Percentiles rank a stretch among this genome's conserved stretches.
Evolutionary conservation across 2,329 filamentous ascomycete species (phyloP).

Genomic region (Plenodomus lindquistii): DNA sequence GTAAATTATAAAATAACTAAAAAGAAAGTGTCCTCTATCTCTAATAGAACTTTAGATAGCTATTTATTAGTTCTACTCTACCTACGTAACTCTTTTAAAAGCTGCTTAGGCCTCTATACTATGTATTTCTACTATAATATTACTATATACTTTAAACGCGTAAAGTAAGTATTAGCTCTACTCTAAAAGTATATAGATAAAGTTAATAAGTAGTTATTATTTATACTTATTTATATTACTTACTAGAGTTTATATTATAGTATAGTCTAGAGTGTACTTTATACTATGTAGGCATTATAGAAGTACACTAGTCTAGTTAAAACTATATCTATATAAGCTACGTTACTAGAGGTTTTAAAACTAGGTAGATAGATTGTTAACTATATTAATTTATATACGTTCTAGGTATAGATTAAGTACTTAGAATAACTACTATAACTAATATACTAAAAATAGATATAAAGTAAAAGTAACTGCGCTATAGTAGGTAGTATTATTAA

Average conservation of each 20-base stretch:
- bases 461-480: not conserved
- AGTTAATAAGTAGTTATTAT: not conserved
- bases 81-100: too few relatives aligned
- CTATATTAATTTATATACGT: not conserved
- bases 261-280: not conserved
- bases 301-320: not conserved
- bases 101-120: too few relatives aligned
- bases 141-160: not conserved
- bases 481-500: not conserved
- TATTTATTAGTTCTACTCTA: too few relatives aligned
- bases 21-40: too few relatives aligned
- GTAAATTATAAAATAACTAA: too few relatives aligned
- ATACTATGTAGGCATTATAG: not conserved
- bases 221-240: not conserved
- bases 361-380: not conserved
- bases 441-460: not conserved
- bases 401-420: not conserved
- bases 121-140: too few relatives aligned
- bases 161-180: not conserved
- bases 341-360: not conserved
- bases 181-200: not conserved
- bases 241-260: not conserved
- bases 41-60: too few relatives aligned
- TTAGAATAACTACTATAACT: not conserved
- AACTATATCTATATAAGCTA: not conserved